Conservation (phyloP, 139 green algal species). For the Dunaliella sp. region DNA sequence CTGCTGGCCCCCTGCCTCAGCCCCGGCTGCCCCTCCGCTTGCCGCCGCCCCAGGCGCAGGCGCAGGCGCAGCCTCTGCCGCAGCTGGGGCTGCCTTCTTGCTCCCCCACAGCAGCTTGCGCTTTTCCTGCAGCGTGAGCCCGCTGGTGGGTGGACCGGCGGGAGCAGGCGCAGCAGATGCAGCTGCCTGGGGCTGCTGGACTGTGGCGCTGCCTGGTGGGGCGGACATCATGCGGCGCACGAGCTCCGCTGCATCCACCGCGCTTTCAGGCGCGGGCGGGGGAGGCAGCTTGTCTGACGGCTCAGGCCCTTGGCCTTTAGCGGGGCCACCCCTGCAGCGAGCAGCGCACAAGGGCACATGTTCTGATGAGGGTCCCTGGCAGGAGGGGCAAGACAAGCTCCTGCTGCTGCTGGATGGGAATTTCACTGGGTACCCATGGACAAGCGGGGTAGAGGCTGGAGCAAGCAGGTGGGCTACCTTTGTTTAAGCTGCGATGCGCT, state of each 20-base stretch:
- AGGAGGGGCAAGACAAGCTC: too few species aligned
- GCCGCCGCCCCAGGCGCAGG: background rate
- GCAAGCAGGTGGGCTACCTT: too few species aligned
- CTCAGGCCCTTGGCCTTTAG: too few species aligned
- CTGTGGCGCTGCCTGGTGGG: background rate
- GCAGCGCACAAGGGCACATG: too few species aligned
- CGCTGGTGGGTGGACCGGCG: background rate
- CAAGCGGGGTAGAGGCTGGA: too few species aligned
- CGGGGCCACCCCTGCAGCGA: too few species aligned
- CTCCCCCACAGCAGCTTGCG: slow-evolving; percentile 17
- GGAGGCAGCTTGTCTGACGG: background rate
- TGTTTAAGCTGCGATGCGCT: too few species aligned
- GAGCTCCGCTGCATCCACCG: background rate
- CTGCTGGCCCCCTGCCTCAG: background rate
- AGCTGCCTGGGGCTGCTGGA: background rate
- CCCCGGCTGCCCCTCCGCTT: background rate
- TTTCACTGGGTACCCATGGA: too few species aligned
- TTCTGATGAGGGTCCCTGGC: too few species aligned
- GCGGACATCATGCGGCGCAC: background rate
- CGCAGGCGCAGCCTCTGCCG: background rate
- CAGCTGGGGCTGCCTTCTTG: slow-evolving; percentile 3
- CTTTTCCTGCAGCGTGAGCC: slow-evolving; percentile 18
- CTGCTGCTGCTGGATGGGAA: too few species aligned
- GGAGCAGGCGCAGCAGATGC: too few species aligned
- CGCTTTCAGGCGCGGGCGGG: background rate